Base-by-base conservation (phyloP, 306 rosid genomes). In the Lagenaria siceraria region DNA sequence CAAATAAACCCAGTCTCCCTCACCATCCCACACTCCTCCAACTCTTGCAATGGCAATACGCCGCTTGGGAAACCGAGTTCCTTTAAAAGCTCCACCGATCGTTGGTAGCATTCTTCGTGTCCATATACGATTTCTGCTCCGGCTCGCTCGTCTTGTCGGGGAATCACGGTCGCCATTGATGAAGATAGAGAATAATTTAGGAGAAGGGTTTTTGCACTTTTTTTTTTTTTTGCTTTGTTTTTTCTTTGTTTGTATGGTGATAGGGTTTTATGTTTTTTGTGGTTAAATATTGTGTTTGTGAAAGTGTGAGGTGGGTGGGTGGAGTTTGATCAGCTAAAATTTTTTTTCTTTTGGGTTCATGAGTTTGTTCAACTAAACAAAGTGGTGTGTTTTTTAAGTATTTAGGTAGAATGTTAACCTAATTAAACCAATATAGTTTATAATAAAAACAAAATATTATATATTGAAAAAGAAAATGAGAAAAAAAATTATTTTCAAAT, bases 11-110 rank as follows among this genome's bases (percentile, higher is more conserved):
- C 97, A 0, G 90, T 92, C 75, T 90, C 96, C 54, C 83, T 65
- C 9, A 87, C 92, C 6, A 96, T 84, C 1, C 97, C 97, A 63
- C 96, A 92, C 83, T 90, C 96, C 79, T 74, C 92, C n/a, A 92
- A 75, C 68, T 92, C 92, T 10, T 86, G 56, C 81, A 92, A 33
- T 0, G 97, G 93, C 62, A 92, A 87, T 24, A 92, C 97, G 4
- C 96, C 97, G 27, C 38, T 81, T 2, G 97, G 93, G 51, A 92
- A 90, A 5, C 97, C 96, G 10, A 92, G 58, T 80, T 92, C 97
- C 55, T 81, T 82, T 38, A 92, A 53, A 0, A 92, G 88, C 77
- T 90, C 90, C 13, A 85, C 25, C 35, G 93, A 92, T 4, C 54
- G 86, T 1, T 81, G 75, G 31, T 81, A 53, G 53, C 97, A 92